Percentiles rank a stretch among this genome's conserved stretches.
These are phyloP conservation scores for Phyllosticta paracitricarpa DNA, from an alignment of 2,329 filamentous ascomycete genomes.

Conservation along the genomic window DNA sequence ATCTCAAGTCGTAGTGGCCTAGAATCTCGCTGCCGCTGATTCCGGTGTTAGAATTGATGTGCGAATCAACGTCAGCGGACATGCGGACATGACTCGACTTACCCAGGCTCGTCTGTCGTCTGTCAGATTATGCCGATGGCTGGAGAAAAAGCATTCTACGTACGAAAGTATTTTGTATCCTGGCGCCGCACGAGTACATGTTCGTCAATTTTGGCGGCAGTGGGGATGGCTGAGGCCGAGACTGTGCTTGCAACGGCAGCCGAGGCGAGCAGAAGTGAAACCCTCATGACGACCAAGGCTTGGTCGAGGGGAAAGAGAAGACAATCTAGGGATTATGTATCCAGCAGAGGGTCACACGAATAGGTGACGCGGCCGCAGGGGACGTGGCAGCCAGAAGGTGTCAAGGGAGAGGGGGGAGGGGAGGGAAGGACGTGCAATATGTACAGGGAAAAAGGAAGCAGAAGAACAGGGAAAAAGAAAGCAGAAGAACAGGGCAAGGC, in stretches of 20 bases:
- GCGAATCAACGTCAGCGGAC: no score
- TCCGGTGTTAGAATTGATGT: neutral
- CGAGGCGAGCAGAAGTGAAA: neutral
- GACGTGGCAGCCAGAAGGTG: neutral
- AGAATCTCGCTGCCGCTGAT: constrained; percentile 41
- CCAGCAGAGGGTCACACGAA: neutral
- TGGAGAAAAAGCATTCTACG: neutral
- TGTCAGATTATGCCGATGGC: neutral
- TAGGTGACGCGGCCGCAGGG: neutral
- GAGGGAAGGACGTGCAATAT: neutral
- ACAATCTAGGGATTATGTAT: neutral
- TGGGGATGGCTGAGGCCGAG: neutral
- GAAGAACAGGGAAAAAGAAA: neutral
- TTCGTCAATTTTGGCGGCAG: neutral
- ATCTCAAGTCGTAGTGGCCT: constrained; percentile 66
- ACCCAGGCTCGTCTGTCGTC: constrained; percentile 7
- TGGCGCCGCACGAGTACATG: neutral
- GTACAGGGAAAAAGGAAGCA: neutral
- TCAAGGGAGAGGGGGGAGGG: neutral
- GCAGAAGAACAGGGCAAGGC: neutral
- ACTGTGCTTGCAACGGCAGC: neutral
- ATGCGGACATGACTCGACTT: neutral
- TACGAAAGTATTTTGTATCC: constrained; percentile 9
- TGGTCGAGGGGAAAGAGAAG: neutral
- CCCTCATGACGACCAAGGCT: neutral